Evolutionary conservation across 2,329 filamentous ascomycete species (phyloP), one percentile per base, ranked within the genome.

Genomic region (Taxawa tesnikishii): DNA sequence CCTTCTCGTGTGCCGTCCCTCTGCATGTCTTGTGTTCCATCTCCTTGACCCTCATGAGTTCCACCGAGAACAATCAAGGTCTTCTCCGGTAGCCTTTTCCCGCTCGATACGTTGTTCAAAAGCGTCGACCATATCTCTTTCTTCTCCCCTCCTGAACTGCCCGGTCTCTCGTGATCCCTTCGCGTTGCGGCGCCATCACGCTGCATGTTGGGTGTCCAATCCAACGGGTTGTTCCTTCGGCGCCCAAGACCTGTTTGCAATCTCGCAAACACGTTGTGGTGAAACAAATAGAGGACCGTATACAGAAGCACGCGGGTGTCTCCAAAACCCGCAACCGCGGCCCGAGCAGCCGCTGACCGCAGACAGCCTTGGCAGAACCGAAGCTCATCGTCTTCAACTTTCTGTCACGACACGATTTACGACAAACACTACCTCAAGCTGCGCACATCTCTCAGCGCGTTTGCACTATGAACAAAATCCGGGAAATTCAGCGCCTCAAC

Each of bases 391-490:
- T n/a, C n/a, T n/a, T n/a, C n/a, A n/a, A n/a, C n/a, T n/a, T n/a
- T n/a, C n/a, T n/a, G n/a, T n/a, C n/a, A n/a, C n/a, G n/a, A n/a
- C n/a, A n/a, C n/a, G n/a, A n/a, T n/a, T n/a, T n/a, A n/a, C n/a
- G n/a, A n/a, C n/a, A n/a, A n/a, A n/a, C n/a, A n/a, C n/a, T n/a
- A n/a, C n/a, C n/a, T n/a, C n/a, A n/a, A n/a, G n/a, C n/a, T n/a
- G n/a, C n/a, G n/a, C n/a, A n/a, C n/a, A n/a, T n/a, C n/a, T n/a
- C n/a, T n/a, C n/a, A n/a, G n/a, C n/a, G n/a, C n/a, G n/a, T n/a
- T n/a, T n/a, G n/a, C n/a, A n/a, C n/a, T n/a, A 98, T 98, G 90
- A 94, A 98, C 55, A 79, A 83, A 45, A 90, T 98, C 45, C 82
- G 85, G 46, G 79, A 85, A 37, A 90, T 94, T 39, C 83, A 93